Base-by-base conservation (phyloP, 306 rosid species). In the Cucumis hystrix region DNA sequence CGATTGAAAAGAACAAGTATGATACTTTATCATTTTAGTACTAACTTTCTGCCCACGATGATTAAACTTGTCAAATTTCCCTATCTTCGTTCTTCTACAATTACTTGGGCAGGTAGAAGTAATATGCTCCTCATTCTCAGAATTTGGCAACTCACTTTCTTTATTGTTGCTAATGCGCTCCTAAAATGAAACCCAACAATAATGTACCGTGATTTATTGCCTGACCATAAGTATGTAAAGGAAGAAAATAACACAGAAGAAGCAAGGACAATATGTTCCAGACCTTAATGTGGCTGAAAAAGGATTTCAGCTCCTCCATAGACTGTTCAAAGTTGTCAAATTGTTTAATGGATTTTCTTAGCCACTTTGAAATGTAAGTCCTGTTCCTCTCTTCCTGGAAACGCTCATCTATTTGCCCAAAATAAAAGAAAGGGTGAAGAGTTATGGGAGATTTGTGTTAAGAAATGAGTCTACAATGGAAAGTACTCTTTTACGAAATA, bases 311-410 rank as follows among this genome's bases (percentile, higher is more conserved):
- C 80, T 86, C 96, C 71, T 75, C 86, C 76, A 90, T 39, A 23
- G 97, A 82, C 40, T 54, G 72, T 75, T 89, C 88, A 77, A 94
- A 88, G 73, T 30, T 87, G 61, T 83, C 86, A 84, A 82, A 90
- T 76, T 83, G 87, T 83, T 33, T 55, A 52, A 63, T 81, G 68
- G 87, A 79, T 80, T 87, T 94, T 84, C 91, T 90, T 74, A 94
- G 88, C 97, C 98, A 94, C 93, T 94, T 94, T 1, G 98, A 94
- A 81, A 94, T 80, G 64, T 82, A 84, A 66, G 84, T 83, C 83
- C 82, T 86, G 82, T 90, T 91, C 85, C 97, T 89, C 84, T 89
- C 95, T 79, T 85, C 89, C 80, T 64, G 85, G 83, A 88, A 88
- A 47, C 98, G 98, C 78, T 94, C 98, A 84, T 94, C 98, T 94